Base-by-base conservation (phyloP, 2,329 filamentous ascomycete species). In the Trichophaea hybrida region DNA sequence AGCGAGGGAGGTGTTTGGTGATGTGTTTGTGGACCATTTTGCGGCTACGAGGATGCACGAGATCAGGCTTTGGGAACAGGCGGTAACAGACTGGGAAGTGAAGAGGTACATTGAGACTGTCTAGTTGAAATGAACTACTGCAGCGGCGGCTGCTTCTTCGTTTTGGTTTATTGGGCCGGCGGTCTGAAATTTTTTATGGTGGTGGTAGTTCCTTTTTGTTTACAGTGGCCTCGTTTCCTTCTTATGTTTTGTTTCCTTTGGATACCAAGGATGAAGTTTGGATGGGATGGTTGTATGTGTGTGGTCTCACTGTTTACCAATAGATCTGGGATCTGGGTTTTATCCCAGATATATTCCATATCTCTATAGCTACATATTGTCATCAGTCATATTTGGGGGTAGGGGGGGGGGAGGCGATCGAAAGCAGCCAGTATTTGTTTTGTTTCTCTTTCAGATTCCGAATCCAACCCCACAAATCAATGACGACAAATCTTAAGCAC, bases 21-120 rank as follows among this genome's bases (percentile, higher is more conserved):
- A 97, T 71, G 86, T 85, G 6, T 98, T 98, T 73, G 93, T 98
- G 2, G 90, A 97, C 13, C 93, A 97, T 72, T 98, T 84, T 75
- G 88, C 84, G 10, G 93, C 93, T 13, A 95, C 91, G 15, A 80
- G 93, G 65, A 85, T 94, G 72, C 90, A 98, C 73, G 93, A 98
- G 74, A 79, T 93, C 60, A 77, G 86, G 62, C 74, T 95, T 17
- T 98, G 87, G 85, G 90, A 97, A 68, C 91, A 64, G 38, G 61
- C 60, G 0, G 61, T 65, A 1, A 63, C 60, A 1, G 59, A 66
- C 46, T 64, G 64, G 64, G 64, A 66, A 34, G 50, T 66, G 4
- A 65, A 35, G 17, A 60, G 66, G 55, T 68, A 68, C 55, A 63
- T 67, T 13, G 66, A 68, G 54, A 67, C 60, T 2, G 66, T 68